A percentile compares a stretch with the other conserved stretches of the same genome.
Conservation (phyloP, 2,329 filamentous ascomycete genomes). For the Cladosporium oxysporum region DNA sequence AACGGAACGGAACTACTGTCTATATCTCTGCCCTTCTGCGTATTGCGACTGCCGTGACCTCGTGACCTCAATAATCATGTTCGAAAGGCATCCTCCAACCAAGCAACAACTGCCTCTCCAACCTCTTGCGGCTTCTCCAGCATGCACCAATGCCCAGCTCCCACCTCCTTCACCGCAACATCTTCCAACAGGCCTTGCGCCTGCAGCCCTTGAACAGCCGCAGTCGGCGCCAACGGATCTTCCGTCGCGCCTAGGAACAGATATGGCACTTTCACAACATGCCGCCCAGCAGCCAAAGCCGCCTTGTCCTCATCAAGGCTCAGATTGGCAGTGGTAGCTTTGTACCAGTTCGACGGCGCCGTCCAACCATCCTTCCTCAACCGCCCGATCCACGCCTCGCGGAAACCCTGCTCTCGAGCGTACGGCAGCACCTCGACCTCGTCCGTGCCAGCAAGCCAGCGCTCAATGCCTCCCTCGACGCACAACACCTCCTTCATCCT, state of each 20-base stretch:
- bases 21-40: background rate
- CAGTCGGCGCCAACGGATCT: conserved; percentile 26
- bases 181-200: conserved; percentile 26
- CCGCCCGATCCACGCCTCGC: conserved; percentile 38
- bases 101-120: conserved; percentile 16
- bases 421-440: conserved; percentile 35
- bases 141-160: conserved; percentile 39
- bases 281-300: conserved; percentile 26
- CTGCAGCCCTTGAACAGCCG: conserved; percentile 21
- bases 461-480: conserved; percentile 37
- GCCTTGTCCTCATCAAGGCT: conserved; percentile 33
- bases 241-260: conserved; percentile 39
- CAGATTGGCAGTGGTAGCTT: conserved; percentile 28
- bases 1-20: too few relatives aligned
- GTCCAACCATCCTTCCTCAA: conserved; percentile 36
- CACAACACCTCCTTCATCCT: conserved; percentile 40
- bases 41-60: too few relatives aligned
- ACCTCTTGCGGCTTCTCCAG: conserved; percentile 37
- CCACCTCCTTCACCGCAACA: conserved; percentile 33
- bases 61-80: background rate
- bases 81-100: background rate
- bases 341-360: conserved; percentile 40
- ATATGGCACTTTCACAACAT: conserved; percentile 31
- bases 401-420: conserved; percentile 33
- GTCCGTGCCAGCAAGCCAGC: conserved; percentile 22